Conservation (phyloP, 2,329 filamentous ascomycete species). For the Trichoderma pleuroti region DNA sequence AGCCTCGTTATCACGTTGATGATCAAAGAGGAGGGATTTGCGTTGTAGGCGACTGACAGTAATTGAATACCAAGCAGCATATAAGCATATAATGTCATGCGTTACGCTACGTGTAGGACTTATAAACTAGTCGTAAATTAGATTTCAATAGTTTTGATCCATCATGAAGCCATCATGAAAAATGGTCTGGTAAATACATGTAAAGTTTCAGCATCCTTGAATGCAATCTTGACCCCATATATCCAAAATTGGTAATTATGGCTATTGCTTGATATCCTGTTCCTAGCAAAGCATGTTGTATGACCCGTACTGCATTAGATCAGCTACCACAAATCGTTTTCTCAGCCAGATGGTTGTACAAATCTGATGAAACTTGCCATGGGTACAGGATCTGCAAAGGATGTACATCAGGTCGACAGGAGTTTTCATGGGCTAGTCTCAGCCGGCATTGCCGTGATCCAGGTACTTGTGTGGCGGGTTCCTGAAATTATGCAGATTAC, state of each 20-base stretch:
- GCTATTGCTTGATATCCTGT: neutral
- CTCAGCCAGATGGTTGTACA: neutral
- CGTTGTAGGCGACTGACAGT: neutral
- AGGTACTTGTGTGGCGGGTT: neutral
- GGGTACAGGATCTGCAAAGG: neutral
- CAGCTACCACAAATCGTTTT: neutral
- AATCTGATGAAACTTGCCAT: neutral
- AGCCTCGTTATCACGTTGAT: neutral
- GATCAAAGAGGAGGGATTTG: neutral
- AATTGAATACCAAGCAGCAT: neutral
- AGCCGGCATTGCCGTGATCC: neutral
- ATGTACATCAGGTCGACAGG: neutral
- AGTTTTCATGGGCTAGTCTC: neutral
- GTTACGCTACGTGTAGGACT: too few relatives aligned
- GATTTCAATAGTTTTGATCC: neutral
- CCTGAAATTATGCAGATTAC: neutral
- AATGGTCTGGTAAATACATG: neutral
- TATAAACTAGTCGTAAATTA: neutral
- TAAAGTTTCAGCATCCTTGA: neutral
- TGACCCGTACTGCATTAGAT: neutral
- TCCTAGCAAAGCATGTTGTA: neutral
- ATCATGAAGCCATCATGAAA: neutral
- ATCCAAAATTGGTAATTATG: neutral
- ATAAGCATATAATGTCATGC: too few relatives aligned
- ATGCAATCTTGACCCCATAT: neutral